Evolutionary conservation across 208 protist species (phyloP), one percentile per base, ranked within the genome.

Genomic region (Trypanosoma melophagium): DNA sequence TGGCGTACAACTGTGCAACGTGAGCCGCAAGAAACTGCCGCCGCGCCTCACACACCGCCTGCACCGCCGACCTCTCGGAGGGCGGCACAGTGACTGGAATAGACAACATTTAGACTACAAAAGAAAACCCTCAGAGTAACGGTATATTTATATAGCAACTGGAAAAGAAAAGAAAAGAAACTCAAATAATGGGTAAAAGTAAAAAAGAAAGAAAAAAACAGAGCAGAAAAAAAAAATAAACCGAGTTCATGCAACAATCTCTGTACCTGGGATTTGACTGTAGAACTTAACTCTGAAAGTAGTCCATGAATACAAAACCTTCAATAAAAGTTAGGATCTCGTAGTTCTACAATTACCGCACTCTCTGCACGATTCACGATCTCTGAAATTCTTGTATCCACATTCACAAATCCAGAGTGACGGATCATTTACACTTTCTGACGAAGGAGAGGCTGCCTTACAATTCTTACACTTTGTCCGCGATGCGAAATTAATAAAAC

Each of bases 1-100:
- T 82, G 19, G 78, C 74, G 61, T 81, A 81, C 42, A 94, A 67
- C 13, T 79, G 58, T 2, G 60, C 71, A 5, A 94, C 47, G 60
- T 81, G 78, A 1, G 63, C 38, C 14, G 63, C 64, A 21, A 94
- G 60, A 67, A 89, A 87, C 44, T 70, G 75, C 41, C 77, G 77
- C 51, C 89, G 90, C 14, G 60, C 77, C 44, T 76, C 79, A 58
- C 76, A 89, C 7, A 71, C 70, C 24, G 69, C 60, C 24, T 67
- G 65, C 28, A 93, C 42, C 2, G 69, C 45, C 13, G 65, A 25
- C 49, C 69, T 54, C 50, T 84, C 77, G 38, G 64, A 47, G 3
- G 38, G 17, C 14, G 52, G 45, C 28, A 85, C 53, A 28, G 42
- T 44, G 10, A 57, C 44, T 16, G 64, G 61, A 64, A 83, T 47